Percentiles rank a stretch among this genome's conserved stretches.
Evolutionary conservation across 2,329 filamentous ascomycete species (phyloP).

Genomic region (Cyphellophora europaea): DNA sequence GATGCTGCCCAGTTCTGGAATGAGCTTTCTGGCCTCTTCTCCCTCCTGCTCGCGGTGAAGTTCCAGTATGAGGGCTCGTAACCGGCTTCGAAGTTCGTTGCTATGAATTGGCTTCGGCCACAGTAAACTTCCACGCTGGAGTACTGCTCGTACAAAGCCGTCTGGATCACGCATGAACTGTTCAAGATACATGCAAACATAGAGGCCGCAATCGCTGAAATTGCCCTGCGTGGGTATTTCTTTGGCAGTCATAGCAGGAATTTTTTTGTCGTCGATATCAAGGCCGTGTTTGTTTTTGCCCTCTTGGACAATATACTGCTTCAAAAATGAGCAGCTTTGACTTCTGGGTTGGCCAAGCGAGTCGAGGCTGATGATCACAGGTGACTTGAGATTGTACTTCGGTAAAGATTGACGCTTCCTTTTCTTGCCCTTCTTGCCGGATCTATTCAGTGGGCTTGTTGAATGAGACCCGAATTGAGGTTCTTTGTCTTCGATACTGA

Average conservation of each 20-base stretch:
- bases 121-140: conserved; percentile 48
- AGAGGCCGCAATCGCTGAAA: conserved; percentile 82
- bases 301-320: conserved; percentile 68
- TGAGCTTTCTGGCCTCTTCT: conserved; percentile 22
- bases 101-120: conserved; percentile 16
- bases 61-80: conserved; percentile 16
- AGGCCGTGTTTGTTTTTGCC: conserved; percentile 50
- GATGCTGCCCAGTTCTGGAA: conserved; percentile 15
- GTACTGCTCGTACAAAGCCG: conserved; percentile 55
- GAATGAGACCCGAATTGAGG: too few species aligned
- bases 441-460: conserved; percentile 5
- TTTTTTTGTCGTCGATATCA: conserved; percentile 30
- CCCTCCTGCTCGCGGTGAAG: conserved; percentile 16
- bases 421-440: conserved; percentile 24
- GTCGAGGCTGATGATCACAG: conserved; percentile 77
- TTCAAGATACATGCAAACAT: conserved; percentile 72
- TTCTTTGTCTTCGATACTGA: conserved; percentile 3
- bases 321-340: conserved; percentile 53
- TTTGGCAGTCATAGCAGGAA: conserved; percentile 60
- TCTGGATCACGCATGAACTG: conserved; percentile 71
- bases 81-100: conserved; percentile 13
- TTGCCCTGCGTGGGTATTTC: conserved; percentile 74
- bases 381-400: conserved; percentile 43
- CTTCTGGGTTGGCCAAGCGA: conserved; percentile 63
- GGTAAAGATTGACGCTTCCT: conserved; percentile 20